Evolutionary conservation across 208 protist genomes (phyloP).

Genomic region (Wallacemonas sp.): DNA sequence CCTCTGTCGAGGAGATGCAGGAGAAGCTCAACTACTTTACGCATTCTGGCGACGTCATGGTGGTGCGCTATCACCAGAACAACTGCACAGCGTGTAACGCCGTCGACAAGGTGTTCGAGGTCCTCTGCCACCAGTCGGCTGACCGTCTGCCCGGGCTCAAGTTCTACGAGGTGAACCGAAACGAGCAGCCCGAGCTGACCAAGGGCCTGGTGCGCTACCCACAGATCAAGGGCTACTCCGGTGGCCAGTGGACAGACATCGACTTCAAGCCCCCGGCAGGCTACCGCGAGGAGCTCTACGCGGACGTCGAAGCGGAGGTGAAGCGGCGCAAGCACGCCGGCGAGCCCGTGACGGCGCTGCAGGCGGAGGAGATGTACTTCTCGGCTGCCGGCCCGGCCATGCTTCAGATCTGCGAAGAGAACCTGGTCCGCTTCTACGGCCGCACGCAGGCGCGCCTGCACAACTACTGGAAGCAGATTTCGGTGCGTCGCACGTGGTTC

Average conservation of each 20-base stretch:
- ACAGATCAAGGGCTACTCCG: conserved; percentile 84
- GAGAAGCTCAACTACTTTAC: conserved; percentile 82
- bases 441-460: conserved; percentile 81
- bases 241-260: conserved; percentile 80
- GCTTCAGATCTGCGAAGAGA: conserved; percentile 74
- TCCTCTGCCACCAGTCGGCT: conserved; percentile 72
- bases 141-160: conserved; percentile 50
- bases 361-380: conserved; percentile 91
- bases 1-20: conserved; percentile 66
- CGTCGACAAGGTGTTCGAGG: conserved; percentile 75
- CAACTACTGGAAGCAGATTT: conserved; percentile 89
- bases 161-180: conserved; percentile 79
- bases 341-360: conserved; percentile 69
- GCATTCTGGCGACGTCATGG: conserved; percentile 74
- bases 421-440: conserved; percentile 62
- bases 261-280: conserved; percentile 81
- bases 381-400: conserved; percentile 74
- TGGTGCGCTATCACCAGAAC: conserved; percentile 81
- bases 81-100: conserved; percentile 88
- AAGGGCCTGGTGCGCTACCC: conserved; percentile 77
- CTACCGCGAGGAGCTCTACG: conserved; percentile 76
- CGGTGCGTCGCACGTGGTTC: conserved; percentile 78
- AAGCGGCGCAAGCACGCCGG: conserved; percentile 44
- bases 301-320: conserved; percentile 62
- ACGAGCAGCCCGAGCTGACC: conserved; percentile 64